These are phyloP conservation scores for Neurospora sp. DNA, from an alignment of 495 filamentous ascomycete species.

Conservation along the genomic window DNA sequence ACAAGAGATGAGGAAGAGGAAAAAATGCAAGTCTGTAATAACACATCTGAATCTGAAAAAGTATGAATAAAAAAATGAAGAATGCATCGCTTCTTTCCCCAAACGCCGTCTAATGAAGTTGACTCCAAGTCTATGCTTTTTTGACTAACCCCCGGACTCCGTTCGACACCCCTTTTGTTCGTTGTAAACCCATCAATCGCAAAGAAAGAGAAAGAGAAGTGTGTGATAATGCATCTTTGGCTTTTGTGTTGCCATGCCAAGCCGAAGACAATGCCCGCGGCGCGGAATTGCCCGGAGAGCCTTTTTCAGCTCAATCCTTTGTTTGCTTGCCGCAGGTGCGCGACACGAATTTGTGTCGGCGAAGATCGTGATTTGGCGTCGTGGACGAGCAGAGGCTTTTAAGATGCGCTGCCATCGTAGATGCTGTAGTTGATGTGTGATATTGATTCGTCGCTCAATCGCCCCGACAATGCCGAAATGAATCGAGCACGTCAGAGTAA, in stretches of 20 bases:
- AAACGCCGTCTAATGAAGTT: not conserved
- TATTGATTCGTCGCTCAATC: not conserved
- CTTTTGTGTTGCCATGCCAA: too few relatives aligned
- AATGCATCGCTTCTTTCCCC: not conserved
- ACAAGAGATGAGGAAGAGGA: not conserved
- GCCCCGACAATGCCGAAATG: not conserved
- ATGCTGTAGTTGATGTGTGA: not conserved
- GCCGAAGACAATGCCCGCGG: not conserved
- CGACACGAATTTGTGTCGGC: not conserved
- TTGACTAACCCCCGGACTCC: not conserved
- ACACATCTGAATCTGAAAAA: not conserved
- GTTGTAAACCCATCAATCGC: not conserved
- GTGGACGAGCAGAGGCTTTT: not conserved
- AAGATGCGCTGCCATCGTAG: not conserved
- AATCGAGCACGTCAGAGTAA: not conserved
- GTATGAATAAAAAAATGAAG: not conserved
- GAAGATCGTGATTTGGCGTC: not conserved
- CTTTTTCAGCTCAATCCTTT: not conserved
- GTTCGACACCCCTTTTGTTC: constrained; percentile 5
- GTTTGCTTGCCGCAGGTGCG: constrained; percentile 1
- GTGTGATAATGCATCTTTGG: not conserved
- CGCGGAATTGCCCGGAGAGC: not conserved
- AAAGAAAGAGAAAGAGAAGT: not conserved
- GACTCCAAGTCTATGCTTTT: not conserved
- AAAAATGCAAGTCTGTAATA: not conserved